These are phyloP conservation scores for Diaporthe humulicola DNA, from an alignment of 2,329 filamentous ascomycete genomes.

Conservation along the genomic window DNA sequence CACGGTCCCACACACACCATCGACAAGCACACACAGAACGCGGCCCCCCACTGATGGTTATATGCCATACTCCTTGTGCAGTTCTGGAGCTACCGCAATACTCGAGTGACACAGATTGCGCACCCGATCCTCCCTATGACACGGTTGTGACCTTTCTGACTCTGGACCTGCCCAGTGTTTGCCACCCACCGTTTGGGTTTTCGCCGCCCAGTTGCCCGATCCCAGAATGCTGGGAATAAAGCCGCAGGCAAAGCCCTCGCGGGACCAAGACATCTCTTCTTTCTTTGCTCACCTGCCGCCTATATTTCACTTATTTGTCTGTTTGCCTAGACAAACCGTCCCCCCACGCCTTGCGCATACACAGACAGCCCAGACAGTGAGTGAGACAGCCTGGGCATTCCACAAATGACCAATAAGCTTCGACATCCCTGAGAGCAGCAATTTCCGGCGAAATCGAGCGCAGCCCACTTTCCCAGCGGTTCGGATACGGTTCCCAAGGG, in stretches of 20 bases:
- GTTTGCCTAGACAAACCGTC: not conserved
- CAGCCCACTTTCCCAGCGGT: conserved; percentile 24
- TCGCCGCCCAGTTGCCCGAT: not conserved
- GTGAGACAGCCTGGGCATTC: conserved; percentile 8
- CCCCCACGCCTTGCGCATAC: not conserved
- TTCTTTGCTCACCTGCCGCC: not conserved
- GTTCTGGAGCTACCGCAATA: not conserved
- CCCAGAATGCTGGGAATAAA: not conserved
- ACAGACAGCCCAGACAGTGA: not conserved
- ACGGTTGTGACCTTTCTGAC: not conserved
- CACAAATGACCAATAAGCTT: conserved; percentile 12
- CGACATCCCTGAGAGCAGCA: conserved; percentile 24
- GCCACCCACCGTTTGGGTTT: not conserved
- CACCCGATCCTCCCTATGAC: not conserved
- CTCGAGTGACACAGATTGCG: not conserved
- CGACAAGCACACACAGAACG: not conserved
- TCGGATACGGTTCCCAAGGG: conserved; percentile 8
- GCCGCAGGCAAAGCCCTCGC: not conserved
- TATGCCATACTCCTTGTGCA: not conserved
- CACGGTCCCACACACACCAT: not conserved
- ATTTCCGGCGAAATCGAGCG: conserved; percentile 25
- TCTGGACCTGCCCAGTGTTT: not conserved
- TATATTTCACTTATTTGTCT: not conserved
- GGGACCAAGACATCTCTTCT: not conserved
- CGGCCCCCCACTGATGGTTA: conserved; percentile 9